Base-by-base conservation (phyloP, 768 basidiomycete species). In the Hygrophorus russula region DNA sequence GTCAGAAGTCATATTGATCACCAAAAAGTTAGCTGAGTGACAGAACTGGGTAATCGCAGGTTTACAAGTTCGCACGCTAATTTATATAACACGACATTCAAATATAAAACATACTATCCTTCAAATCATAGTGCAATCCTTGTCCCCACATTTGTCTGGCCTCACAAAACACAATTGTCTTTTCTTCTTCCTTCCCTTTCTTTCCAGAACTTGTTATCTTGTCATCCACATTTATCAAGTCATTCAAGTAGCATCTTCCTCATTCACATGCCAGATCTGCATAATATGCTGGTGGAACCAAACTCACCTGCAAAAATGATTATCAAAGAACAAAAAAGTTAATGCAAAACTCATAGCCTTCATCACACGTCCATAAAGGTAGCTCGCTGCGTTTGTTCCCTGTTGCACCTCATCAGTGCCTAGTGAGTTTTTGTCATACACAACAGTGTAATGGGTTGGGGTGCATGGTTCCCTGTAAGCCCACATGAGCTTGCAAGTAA, bases 261-360 rank as follows among this genome's bases (percentile, higher is more conserved):
- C 87, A 66, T 59, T 90, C 86, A 56, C 85, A 88, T 1, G 84
- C 87, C 41, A 89, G 60, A 59, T 89, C 85, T 6, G 84, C 81
- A 51, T 86, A 87, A 54, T 86, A 86, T 0, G 85, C 85, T 0
- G 85, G 72, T 0, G 87, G 85, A 7, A 87, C 69, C 17, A 90
- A 64, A 54, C 82, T 86, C 24, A 92, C 90, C 0, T 24, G 24
- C 24, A 24, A n/a, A n/a, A n/a, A n/a, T n/a, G n/a, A n/a, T n/a
- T n/a, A n/a, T n/a, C n/a, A n/a, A n/a, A n/a, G n/a, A n/a, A n/a
- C n/a, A n/a, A n/a, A n/a, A n/a, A n/a, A n/a, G n/a, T n/a, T n/a
- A n/a, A 24, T 24, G 24, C 24, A 24, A 24, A 24, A 24, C 24
- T 24, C 24, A 24, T 88, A 0, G 86, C 81, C 51, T 84, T 82